Percentiles rank a stretch among this genome's conserved stretches.
Conservation (phyloP, 2,329 filamentous ascomycete species). For the Fusarium protoensiforme region DNA sequence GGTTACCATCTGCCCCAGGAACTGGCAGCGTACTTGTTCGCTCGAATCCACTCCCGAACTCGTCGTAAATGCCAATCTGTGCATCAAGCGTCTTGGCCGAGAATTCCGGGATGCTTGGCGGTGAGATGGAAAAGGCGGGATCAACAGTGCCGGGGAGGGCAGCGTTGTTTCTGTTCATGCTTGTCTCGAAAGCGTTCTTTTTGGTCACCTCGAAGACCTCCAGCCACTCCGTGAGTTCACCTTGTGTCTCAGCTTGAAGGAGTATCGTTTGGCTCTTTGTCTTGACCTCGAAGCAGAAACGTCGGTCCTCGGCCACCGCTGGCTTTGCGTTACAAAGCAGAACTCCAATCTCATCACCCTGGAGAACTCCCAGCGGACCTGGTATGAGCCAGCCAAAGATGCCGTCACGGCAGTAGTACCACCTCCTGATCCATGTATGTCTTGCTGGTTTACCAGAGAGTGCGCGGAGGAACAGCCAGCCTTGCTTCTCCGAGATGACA, state of each 20-base stretch:
- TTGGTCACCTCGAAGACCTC: slow-evolving; percentile 94
- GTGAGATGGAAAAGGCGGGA: slow-evolving; percentile 91
- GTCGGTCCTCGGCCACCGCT: slow-evolving; percentile 89
- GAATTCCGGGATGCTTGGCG: slow-evolving; percentile 89
- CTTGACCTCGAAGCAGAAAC: slow-evolving; percentile 98
- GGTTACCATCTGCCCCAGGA: slow-evolving; percentile 65
- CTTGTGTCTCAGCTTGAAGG: slow-evolving; percentile 92
- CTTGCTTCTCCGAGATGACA: slow-evolving; percentile 83
- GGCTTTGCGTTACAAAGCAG: slow-evolving; percentile 93
- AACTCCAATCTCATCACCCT: slow-evolving; percentile 96
- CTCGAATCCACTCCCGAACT: slow-evolving; percentile 58
- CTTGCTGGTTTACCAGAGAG: slow-evolving; percentile 88
- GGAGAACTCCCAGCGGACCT: slow-evolving; percentile 85
- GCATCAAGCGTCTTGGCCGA: slow-evolving; percentile 82
- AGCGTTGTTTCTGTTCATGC: slow-evolving; percentile 62
- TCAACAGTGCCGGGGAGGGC: slow-evolving; percentile 64
- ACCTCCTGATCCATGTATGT: slow-evolving; percentile 89
- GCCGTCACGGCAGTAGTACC: slow-evolving; percentile 96
- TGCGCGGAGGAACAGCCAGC: slow-evolving; percentile 89
- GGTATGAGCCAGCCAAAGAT: slow-evolving; percentile 96
- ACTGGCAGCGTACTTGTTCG: slow-evolving; percentile 73
- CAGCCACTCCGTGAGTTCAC: slow-evolving; percentile 94
- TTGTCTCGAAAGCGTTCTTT: slow-evolving; percentile 86
- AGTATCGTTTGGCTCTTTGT: slow-evolving; percentile 93
- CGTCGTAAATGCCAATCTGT: slow-evolving; percentile 68